These are phyloP conservation scores for Colletotrichum sp. DNA, from an alignment of 2,329 filamentous ascomycete genomes.

Conservation along the genomic window DNA sequence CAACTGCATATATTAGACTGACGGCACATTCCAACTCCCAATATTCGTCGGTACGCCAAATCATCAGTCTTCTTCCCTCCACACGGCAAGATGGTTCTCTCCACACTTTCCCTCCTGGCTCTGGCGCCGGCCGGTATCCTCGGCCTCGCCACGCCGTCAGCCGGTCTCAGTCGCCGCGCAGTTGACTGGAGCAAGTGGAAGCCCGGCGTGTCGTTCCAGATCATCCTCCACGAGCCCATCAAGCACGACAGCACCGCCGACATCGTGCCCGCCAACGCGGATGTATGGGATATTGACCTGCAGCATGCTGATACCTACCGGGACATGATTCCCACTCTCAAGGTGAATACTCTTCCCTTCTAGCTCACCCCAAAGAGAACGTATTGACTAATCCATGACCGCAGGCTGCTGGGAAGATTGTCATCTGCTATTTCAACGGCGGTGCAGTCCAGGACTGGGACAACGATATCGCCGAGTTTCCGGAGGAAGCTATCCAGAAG, in stretches of 20 bases:
- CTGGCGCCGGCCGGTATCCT: neutral
- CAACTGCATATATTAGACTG: neutral
- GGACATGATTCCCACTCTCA: constrained; percentile 31
- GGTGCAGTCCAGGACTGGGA: constrained; percentile 35
- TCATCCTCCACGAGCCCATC: constrained; percentile 34
- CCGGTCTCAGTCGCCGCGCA: neutral
- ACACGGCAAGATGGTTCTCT: neutral
- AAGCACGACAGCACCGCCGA: constrained; percentile 27
- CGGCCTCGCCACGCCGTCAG: neutral
- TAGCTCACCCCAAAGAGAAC: no score
- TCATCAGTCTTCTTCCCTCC: neutral
- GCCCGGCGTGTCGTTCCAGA: constrained; percentile 34
- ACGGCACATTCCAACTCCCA: neutral
- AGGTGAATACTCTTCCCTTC: constrained; percentile 22
- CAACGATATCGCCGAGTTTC: constrained; percentile 24
- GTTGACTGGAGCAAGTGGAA: constrained; percentile 26
- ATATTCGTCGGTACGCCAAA: neutral
- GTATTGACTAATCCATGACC: no score
- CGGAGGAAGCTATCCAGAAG: constrained; percentile 27
- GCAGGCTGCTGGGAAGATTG: constrained; percentile 29
- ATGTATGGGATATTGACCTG: constrained; percentile 37
- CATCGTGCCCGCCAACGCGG: constrained; percentile 29
- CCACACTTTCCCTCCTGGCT: neutral
- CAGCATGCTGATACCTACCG: constrained; percentile 28
- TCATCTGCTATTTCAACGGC: constrained; percentile 39